These are phyloP conservation scores for Entomortierella chlamydospora DNA, from an alignment of 192 early-diverging fungal genomes.

Conservation along the genomic window DNA sequence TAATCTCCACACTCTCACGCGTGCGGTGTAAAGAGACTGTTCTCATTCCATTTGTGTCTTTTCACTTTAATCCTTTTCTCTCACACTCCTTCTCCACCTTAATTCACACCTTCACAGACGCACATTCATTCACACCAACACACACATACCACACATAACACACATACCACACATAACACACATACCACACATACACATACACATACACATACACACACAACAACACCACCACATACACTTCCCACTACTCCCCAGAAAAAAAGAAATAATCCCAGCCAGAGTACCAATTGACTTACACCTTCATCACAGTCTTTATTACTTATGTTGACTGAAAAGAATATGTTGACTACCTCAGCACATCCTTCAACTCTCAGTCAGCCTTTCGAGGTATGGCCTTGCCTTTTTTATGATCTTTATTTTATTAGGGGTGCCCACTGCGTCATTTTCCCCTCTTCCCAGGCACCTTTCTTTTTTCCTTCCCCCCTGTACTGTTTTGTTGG, in stretches of 20 bases:
- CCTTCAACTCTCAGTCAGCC: conserved; percentile 26
- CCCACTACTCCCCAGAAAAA: no score
- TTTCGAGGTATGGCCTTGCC: conserved; percentile 20
- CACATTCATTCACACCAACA: no score
- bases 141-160: no score
- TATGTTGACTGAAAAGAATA: conserved; percentile 37
- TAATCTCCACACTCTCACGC: not conserved
- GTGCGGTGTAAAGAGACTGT: no score
- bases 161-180: no score
- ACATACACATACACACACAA: no score
- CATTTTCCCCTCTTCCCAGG: not conserved
- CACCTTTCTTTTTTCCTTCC: not conserved
- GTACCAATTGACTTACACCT: not conserved
- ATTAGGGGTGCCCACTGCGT: not conserved
- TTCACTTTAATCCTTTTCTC: not conserved
- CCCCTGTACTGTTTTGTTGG: no score
- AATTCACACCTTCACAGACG: not conserved
- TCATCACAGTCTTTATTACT: not conserved
- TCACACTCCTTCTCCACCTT: not conserved
- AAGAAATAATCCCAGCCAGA: no score
- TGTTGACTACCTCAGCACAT: conserved; percentile 32
- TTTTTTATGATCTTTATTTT: not conserved
- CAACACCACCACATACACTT: no score
- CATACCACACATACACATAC: no score
- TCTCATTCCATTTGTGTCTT: no score